Evolutionary conservation across 2,329 filamentous ascomycete species (phyloP).

Genomic region (Nothomitra cinnamomea): DNA sequence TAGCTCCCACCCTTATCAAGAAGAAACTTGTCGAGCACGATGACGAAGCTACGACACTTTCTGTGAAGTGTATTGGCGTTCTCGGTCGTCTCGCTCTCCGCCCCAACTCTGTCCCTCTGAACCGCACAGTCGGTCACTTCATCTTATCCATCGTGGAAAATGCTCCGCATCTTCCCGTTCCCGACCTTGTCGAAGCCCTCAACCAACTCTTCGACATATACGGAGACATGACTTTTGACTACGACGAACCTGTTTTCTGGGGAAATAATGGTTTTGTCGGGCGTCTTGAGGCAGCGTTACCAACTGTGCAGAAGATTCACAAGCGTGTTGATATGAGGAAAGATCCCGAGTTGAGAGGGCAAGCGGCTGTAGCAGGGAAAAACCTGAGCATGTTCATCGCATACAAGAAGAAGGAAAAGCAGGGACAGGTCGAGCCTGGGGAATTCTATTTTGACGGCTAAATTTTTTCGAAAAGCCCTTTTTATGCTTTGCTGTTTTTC

Average conservation of each 20-base stretch:
- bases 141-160: constrained; percentile 37
- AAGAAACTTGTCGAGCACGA: constrained; percentile 16
- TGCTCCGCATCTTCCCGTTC: constrained; percentile 35
- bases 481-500: too few species aligned
- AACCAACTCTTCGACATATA: constrained; percentile 54
- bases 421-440: background rate
- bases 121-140: constrained; percentile 47
- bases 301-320: constrained; percentile 37
- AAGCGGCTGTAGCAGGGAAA: constrained; percentile 42
- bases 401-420: constrained; percentile 43
- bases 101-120: constrained; percentile 34
- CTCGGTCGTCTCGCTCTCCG: constrained; percentile 44
- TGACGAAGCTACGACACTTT: constrained; percentile 42
- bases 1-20: background rate
- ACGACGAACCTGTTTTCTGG: constrained; percentile 48
- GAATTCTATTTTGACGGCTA: too few species aligned
- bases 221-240: constrained; percentile 39
- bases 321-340: constrained; percentile 45
- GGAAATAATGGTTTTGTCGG: constrained; percentile 36
- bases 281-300: constrained; percentile 37
- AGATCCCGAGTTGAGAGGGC: constrained; percentile 36
- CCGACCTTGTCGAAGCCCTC: constrained; percentile 44
- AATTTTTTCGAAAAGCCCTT: too few species aligned
- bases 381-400: constrained; percentile 45
- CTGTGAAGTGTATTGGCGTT: constrained; percentile 50